Evolutionary conservation across 805 yeast genomes (phyloP).

Genomic region (Candida michaelii): DNA sequence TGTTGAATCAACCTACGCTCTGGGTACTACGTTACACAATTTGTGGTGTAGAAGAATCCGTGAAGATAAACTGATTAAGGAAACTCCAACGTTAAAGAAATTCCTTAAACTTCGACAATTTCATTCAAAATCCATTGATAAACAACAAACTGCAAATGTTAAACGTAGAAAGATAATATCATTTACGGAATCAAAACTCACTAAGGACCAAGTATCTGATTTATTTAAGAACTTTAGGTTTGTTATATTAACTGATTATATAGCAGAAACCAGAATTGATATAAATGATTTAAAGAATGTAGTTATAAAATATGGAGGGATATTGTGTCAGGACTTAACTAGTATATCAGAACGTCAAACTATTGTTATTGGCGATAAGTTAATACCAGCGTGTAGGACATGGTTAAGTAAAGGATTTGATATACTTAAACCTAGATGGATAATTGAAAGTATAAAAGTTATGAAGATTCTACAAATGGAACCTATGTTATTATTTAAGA

Average conservation of each 20-base stretch:
- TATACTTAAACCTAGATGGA: slow-evolving; percentile 69
- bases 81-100: slow-evolving; percentile 56
- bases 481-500: slow-evolving; percentile 54
- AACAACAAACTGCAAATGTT: slow-evolving; percentile 30
- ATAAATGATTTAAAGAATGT: slow-evolving; percentile 36
- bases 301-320: slow-evolving; percentile 53
- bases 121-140: slow-evolving; percentile 22
- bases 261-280: slow-evolving; percentile 23
- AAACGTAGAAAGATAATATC: slow-evolving; percentile 18
- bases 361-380: slow-evolving; percentile 25
- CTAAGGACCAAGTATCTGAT: slow-evolving; percentile 15
- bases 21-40: slow-evolving; percentile 70
- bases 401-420: slow-evolving; percentile 49
- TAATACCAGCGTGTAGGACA: slow-evolving; percentile 26
- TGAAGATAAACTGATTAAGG: slow-evolving; percentile 62
- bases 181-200: slow-evolving; percentile 9
- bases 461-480: slow-evolving; percentile 52
- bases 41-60: slow-evolving; percentile 71
- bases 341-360: slow-evolving; percentile 9
- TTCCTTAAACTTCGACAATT: slow-evolving; percentile 40
- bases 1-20: slow-evolving; percentile 49
- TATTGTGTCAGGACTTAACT: slow-evolving; percentile 21
- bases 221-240: slow-evolving; percentile 50
- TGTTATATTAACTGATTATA: slow-evolving; percentile 43
- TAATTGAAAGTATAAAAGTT: slow-evolving; percentile 59